Conservation (phyloP, 2,329 filamentous ascomycete genomes). For the Albifimbria verrucaria region DNA sequence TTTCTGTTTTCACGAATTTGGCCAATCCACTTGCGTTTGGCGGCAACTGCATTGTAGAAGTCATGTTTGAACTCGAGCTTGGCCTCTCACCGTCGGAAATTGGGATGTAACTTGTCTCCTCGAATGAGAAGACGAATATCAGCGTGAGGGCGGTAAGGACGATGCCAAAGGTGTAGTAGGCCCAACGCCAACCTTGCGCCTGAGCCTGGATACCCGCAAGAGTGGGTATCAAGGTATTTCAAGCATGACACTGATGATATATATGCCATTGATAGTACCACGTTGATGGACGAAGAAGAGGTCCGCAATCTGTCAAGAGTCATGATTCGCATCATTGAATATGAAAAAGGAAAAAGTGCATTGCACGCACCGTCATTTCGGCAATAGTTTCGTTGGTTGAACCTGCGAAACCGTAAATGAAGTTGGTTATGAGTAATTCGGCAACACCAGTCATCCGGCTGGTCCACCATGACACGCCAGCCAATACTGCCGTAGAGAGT, state of each 20-base stretch:
- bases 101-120: constrained; percentile 27
- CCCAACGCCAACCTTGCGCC: constrained; percentile 20
- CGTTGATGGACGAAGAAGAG: constrained; percentile 30
- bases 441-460: constrained; percentile 12
- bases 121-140: constrained; percentile 18
- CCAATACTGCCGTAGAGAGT: constrained; percentile 19
- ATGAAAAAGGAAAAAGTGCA: neutral
- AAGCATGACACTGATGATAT: constrained; percentile 27
- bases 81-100: constrained; percentile 4
- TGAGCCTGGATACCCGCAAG: constrained; percentile 21
- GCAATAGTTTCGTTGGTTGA: constrained; percentile 36
- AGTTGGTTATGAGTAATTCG: constrained; percentile 21
- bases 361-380: constrained; percentile 29
- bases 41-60: neutral
- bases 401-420: constrained; percentile 30
- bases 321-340: neutral
- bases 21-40: neutral
- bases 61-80: neutral
- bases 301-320: constrained; percentile 20
- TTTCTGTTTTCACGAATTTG: neutral
- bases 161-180: constrained; percentile 20
- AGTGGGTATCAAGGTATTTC: constrained; percentile 26
- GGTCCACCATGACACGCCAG: constrained; percentile 1
- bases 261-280: constrained; percentile 26
- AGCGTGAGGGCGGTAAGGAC: constrained; percentile 17